phyloP scores from a whole-genome alignment of 202 grass and related monocot genomes.

The Setaria italica region DNA sequence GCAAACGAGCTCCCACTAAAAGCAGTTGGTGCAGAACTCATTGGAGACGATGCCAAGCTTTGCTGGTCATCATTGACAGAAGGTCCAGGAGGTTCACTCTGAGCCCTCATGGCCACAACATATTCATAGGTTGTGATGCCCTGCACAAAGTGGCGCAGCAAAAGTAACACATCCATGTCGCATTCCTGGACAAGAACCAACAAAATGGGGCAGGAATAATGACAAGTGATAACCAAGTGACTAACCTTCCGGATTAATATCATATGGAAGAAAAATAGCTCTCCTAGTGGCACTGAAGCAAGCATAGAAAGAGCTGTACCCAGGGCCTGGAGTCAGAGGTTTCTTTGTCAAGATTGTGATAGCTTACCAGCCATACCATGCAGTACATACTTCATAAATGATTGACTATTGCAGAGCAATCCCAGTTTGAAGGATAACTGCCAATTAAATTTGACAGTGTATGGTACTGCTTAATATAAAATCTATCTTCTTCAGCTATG shows the following conservation, averaged over 20 bases:
- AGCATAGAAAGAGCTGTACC: constrained; percentile 79
- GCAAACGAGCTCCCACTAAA: constrained; percentile 85
- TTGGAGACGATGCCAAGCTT: constrained; percentile 76
- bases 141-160: constrained; percentile 44
- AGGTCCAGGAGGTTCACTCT: constrained; percentile 81
- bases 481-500: constrained; percentile 14
- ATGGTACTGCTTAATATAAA: background rate
- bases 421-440: background rate
- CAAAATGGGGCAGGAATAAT: constrained; percentile 7
- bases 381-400: background rate
- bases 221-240: constrained; percentile 34
- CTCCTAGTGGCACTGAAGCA: constrained; percentile 80
- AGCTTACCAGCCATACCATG: constrained; percentile 23
- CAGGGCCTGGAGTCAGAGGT: constrained; percentile 61
- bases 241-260: constrained; percentile 93
- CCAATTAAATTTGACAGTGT: background rate
- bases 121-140: constrained; percentile 99
- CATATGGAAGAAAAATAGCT: constrained; percentile 99
- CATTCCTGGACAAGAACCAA: constrained; percentile 2
- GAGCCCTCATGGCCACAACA: constrained; percentile 95
- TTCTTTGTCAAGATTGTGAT: constrained; percentile 26
- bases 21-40: constrained; percentile 93
- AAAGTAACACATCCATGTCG: background rate
- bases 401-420: background rate
- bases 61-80: constrained; percentile 74